Evolutionary conservation across 441 rosid genomes (phyloP), one percentile per base, ranked within the genome.

Genomic region (Erodium moschatum): DNA sequence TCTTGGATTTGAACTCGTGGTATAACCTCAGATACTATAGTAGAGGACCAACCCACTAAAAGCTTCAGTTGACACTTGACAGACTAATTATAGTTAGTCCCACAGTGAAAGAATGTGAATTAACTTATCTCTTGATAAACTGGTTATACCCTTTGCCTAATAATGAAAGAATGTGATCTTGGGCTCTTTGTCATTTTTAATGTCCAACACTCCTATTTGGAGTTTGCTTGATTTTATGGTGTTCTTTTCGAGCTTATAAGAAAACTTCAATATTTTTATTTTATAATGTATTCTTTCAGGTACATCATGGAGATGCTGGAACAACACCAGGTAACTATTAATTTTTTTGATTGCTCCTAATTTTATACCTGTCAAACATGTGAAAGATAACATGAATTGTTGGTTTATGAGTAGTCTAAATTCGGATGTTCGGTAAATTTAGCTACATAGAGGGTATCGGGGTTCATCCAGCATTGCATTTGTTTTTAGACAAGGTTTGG

Each of bases 271-370:
- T 50, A 3, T 29, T 2, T 0, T 24, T 2, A 24, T 24, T 5
- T 38, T 42, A 44, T 40, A 16, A 42, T 19, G 33, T 64, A 19
- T 71, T 67, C 42, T 81, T 77, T 75, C 75, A 93, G 97, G 98
- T 93, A 78, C 98, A 91, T 83, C 99, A 91, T 69, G 99, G 99
- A 69, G 97, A 97, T 78, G 97, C 97, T 71, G 97, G 97, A 68
- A 94, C 98, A 72, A 89, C 97, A 8, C 97, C 98, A 81, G 94
- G 98, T 87, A 82, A 76, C 50, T 5, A 67, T 69, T 29, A 20
- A 10, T 68, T 70, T 29, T 11, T 18, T 61, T 8, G 50, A 8
- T 46, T 50, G 42, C 65, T 44, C 15, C 6, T 33, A 33, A 33
- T 15, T 18, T 69, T 13, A 24, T 31, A 52, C 52, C 48, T 58